A percentile compares a stretch with the other conserved stretches of the same genome.
Conservation (phyloP, 2,329 filamentous ascomycete species). For the Neofusicoccum laricinum region DNA sequence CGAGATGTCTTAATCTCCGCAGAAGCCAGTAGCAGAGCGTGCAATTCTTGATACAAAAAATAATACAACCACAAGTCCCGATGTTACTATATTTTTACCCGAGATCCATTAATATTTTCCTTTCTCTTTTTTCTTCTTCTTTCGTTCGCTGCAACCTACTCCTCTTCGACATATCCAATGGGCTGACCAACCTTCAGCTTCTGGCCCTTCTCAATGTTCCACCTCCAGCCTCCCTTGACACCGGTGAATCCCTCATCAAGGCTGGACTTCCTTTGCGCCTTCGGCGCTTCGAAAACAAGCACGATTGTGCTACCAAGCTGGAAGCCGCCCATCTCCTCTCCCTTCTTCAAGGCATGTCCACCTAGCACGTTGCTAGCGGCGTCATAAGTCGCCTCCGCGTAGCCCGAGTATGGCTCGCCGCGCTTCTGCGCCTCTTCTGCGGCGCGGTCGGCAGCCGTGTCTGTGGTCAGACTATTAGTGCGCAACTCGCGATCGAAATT, state of each 20-base stretch:
- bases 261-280: slow-evolving; percentile 47
- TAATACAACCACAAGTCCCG: neutral
- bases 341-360: slow-evolving; percentile 78
- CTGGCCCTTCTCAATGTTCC: slow-evolving; percentile 84
- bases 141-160: neutral
- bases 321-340: slow-evolving; percentile 98
- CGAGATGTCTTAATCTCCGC: neutral
- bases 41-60: neutral
- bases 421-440: slow-evolving; percentile 73
- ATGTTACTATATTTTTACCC: neutral
- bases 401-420: slow-evolving; percentile 85
- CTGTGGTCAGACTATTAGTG: slow-evolving; percentile 87
- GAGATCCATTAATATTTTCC: neutral
- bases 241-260: slow-evolving; percentile 58
- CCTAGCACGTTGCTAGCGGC: slow-evolving; percentile 72
- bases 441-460: slow-evolving; percentile 84
- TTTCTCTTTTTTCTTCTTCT: neutral
- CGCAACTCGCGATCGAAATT: slow-evolving; percentile 95
- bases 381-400: slow-evolving; percentile 85
- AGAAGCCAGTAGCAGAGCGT: neutral
- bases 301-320: slow-evolving; percentile 94
- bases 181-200: slow-evolving; percentile 86
- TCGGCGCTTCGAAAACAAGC: slow-evolving; percentile 91
- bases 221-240: slow-evolving; percentile 69
- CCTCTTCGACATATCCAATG: slow-evolving; percentile 69